Base-by-base conservation (phyloP, 805 yeast genomes). In the Kluyveromyces wickerhamii region DNA sequence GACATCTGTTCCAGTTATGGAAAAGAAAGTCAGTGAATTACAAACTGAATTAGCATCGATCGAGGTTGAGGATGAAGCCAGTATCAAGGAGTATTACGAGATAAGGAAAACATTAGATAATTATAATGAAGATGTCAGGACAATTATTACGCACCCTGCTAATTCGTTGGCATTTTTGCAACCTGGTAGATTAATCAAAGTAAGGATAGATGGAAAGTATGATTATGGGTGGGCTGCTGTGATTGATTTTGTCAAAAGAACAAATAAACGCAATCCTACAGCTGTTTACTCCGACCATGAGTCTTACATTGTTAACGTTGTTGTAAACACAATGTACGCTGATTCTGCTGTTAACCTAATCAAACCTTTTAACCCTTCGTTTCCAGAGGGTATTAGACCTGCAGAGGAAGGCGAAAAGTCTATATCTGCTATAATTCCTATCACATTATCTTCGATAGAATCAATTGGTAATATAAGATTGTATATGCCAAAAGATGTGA, bases 151-250 rank as follows among this genome's bases (percentile, higher is more conserved):
- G 0, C 97, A 92, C 57, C 99, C 99, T 1, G 80, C 89, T 4
- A 77, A 89, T 57, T 70, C 79, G 14, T 66, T 89, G 36, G 82
- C 83, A 18, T 94, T 83, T 55, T 64, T 92, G 49, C 94, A 87
- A 57, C 77, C 84, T 11, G 99, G 99, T 20, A 74, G 98, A 59
- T 70, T 92, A 38, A 61, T 88, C 21, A 75, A 77, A 47, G 74
- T 88, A 9, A 69, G 68, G 36, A 67, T 88, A 32, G 55, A 47
- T 18, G 61, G 58, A 14, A 65, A 63, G 5, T 59, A 71, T 30
- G 82, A 86, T 41, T 94, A 87, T 55, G 96, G 96, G n/a, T 92
- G 98, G 98, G 96, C 89, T 38, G 81, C 84, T 53, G 92, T 88
- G 9, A 76, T 83, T 8, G 74, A 77, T 30, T 83, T 79, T 47